Evolutionary conservation across 1,284 basidiomycete species (phyloP), one percentile per base, ranked within the genome.

Genomic region (Phellopilus nigrolimitatus): DNA sequence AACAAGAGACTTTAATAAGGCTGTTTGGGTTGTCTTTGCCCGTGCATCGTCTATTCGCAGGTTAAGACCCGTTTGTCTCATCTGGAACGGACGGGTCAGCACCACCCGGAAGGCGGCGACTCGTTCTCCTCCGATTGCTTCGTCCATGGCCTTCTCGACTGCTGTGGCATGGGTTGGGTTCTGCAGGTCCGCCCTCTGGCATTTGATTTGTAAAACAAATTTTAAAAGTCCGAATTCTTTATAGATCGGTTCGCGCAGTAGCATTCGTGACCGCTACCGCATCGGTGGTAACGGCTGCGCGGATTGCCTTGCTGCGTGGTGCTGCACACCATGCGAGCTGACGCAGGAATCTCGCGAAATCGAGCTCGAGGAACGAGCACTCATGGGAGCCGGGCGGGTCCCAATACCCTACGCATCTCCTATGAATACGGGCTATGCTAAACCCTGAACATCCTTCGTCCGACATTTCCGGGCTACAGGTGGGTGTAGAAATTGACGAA

Each of bases 341-440:
- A 68, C 69, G 0, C 78, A 80, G 58, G 74, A 74, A 55, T 63
- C 66, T 39, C 65, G 69, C 21, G 78, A 80, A 59, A 57, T 80
- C 17, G 66, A 69, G 54, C 61, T 72, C 39, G 78, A 80, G 60
- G 77, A 79, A 60, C 60, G 43, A 10, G 31, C 46, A 22, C 40
- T 54, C 25, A 28, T 30, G 10, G 47, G 51, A 19, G 33, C 45
- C 4, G 27, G 21, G n/a, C n/a, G n/a, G n/a, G n/a, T n/a, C n/a
- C n/a, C n/a, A n/a, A n/a, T n/a, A n/a, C n/a, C n/a, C n/a, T n/a
- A n/a, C n/a, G n/a, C n/a, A n/a, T n/a, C n/a, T n/a, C n/a, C n/a
- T n/a, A n/a, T n/a, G n/a, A n/a, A n/a, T n/a, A n/a, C n/a, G n/a
- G n/a, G n/a, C n/a, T n/a, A n/a, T n/a, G n/a, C n/a, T n/a, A n/a